Conservation (phyloP, 305 asterid genomes). For the Nicotiana rustica region DNA sequence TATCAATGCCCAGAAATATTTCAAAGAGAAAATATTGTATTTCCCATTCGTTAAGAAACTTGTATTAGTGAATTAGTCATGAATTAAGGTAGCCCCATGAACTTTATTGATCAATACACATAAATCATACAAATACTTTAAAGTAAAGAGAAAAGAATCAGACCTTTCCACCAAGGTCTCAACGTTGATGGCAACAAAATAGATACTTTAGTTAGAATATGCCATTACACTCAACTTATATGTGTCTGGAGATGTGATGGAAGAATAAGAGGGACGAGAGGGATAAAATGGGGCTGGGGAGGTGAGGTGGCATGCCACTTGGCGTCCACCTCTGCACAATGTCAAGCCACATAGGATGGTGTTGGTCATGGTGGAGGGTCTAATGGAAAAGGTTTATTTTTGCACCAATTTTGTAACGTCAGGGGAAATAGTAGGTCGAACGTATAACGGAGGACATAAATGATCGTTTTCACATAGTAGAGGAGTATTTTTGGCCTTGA, state of each 20-base stretch:
- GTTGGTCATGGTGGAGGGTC: too few relatives aligned
- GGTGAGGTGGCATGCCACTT: too few relatives aligned
- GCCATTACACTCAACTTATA: slow-evolving; percentile 46
- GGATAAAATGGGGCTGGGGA: too few relatives aligned
- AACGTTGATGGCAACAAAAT: slow-evolving; percentile 81
- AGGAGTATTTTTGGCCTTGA: too few relatives aligned
- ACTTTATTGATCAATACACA: not conserved
- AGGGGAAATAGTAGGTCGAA: too few relatives aligned
- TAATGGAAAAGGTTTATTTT: too few relatives aligned
- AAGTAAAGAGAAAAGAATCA: not conserved
- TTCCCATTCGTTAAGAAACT: not conserved
- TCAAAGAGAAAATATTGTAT: not conserved
- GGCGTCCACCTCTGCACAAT: too few relatives aligned
- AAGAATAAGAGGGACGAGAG: too few relatives aligned
- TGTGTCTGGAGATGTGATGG: slow-evolving; percentile 11
- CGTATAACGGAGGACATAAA: too few relatives aligned
- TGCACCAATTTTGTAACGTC: too few relatives aligned
- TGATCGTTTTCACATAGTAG: too few relatives aligned
- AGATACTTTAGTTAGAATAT: slow-evolving; percentile 55
- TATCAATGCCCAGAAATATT: not conserved
- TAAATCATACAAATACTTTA: not conserved
- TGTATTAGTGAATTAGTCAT: not conserved
- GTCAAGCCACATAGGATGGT: too few relatives aligned
- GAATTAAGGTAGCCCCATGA: not conserved
- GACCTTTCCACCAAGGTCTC: slow-evolving; percentile 94